A percentile compares a stretch with the other conserved stretches of the same genome.
Evolutionary conservation across 2,329 filamentous ascomycete species (phyloP).

Genomic region (Neonectria coccinea): DNA sequence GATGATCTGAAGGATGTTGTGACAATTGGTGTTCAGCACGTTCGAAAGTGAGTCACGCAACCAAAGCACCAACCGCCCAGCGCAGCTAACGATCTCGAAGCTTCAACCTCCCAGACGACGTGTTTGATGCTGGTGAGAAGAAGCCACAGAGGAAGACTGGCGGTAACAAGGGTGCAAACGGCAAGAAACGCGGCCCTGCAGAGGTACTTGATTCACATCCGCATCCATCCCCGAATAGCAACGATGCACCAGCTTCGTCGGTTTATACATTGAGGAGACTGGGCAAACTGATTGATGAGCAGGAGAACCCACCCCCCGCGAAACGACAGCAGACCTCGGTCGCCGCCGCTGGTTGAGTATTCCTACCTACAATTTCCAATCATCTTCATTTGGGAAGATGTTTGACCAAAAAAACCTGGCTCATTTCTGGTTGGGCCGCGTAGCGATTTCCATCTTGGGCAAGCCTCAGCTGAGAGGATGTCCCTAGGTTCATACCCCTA

Average conservation of each 20-base stretch:
- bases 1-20: conserved; percentile 70
- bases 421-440: conserved; percentile 22
- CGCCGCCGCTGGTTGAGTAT: conserved; percentile 54
- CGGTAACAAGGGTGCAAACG: conserved; percentile 52
- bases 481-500: conserved; percentile 27
- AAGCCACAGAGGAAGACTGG: conserved; percentile 72
- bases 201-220: conserved; percentile 54
- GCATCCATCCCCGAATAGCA: conserved; percentile 28
- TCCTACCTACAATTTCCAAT: conserved; percentile 21
- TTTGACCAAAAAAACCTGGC: conserved; percentile 27
- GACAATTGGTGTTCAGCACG: conserved; percentile 83
- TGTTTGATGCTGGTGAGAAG: conserved; percentile 84
- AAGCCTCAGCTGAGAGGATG: conserved; percentile 28
- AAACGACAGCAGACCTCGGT: conserved; percentile 58
- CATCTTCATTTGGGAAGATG: conserved; percentile 26
- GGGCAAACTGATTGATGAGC: conserved; percentile 43
- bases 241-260: conserved; percentile 24
- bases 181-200: conserved; percentile 63
- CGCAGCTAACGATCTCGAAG: conserved; percentile 58
- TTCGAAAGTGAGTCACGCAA: conserved; percentile 77
- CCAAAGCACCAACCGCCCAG: conserved; percentile 7
- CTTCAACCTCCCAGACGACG: conserved; percentile 87
- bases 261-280: conserved; percentile 17
- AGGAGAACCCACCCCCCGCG: conserved; percentile 55
- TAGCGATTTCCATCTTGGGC: conserved; percentile 29